Evolutionary conservation across 192 early-diverging fungal species (phyloP).

Genomic region (Gigaspora rosea): DNA sequence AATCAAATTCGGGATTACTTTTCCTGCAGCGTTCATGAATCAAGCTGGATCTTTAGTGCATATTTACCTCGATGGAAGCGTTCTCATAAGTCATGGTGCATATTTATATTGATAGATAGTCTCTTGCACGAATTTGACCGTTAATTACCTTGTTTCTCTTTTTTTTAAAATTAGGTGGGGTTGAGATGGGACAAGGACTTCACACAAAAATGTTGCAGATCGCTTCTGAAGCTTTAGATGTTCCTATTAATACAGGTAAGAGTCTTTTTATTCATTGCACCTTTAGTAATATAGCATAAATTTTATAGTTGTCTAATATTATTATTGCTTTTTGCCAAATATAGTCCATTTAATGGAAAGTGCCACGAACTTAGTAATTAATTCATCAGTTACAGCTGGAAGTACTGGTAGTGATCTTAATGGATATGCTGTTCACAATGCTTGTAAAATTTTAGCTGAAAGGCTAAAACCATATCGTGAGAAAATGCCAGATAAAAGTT

Average conservation of each 20-base stretch:
- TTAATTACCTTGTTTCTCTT: background rate
- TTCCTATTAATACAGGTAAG: conserved; percentile 58
- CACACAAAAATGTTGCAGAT: conserved; percentile 88
- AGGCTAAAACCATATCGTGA: no score
- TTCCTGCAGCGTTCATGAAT: conserved; percentile 73
- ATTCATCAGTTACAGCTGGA: conserved; percentile 79
- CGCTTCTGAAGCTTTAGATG: no score
- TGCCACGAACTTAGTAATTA: conserved; percentile 75
- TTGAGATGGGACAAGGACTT: conserved; percentile 92
- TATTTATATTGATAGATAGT: background rate
- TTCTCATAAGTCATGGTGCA: no score
- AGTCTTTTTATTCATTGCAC: background rate
- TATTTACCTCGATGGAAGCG: no score
- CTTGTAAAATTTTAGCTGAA: no score
- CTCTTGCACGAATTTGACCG: background rate
- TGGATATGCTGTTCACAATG: no score
- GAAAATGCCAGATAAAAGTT: no score
- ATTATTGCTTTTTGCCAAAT: no score
- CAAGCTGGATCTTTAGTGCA: conserved; percentile 85
- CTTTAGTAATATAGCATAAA: background rate
- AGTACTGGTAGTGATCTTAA: conserved; percentile 71
- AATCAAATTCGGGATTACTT: conserved; percentile 84
- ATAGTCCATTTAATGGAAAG: conserved; percentile 56
- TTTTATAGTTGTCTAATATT: no score
- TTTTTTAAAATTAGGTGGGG: conserved; percentile 48